Evolutionary conservation across 2,329 filamentous ascomycete genomes (phyloP).

Genomic region (Aureobasidium mangrovei): DNA sequence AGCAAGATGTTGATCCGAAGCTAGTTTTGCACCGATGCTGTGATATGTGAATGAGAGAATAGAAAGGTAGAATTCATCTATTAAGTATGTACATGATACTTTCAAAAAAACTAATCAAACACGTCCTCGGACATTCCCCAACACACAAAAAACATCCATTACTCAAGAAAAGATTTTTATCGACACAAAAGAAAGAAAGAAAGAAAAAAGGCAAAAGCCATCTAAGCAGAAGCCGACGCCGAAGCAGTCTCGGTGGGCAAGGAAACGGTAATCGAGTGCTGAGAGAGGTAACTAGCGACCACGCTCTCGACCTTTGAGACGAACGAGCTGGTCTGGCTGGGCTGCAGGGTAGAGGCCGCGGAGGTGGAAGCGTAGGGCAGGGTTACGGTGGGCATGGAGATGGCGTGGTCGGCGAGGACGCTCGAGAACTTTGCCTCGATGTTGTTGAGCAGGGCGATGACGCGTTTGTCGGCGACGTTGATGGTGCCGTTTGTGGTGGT

Average conservation of each 20-base stretch:
- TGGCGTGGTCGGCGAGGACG: background rate
- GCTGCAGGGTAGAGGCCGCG: background rate
- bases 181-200: too few species aligned
- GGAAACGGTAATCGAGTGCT: background rate
- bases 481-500: background rate
- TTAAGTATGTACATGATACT: too few species aligned
- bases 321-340: background rate
- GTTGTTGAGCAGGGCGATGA: background rate
- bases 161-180: too few species aligned
- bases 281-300: background rate
- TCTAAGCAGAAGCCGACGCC: background rate
- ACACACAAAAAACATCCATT: too few species aligned
- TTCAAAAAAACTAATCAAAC: too few species aligned
- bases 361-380: background rate
- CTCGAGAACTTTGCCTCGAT: background rate
- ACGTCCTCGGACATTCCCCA: too few species aligned
- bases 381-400: background rate
- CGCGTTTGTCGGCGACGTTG: background rate
- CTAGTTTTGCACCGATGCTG: too few species aligned
- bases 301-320: background rate
- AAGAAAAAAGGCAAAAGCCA: too few species aligned
- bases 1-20: too few species aligned
- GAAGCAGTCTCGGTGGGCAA: background rate
- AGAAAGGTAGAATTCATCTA: too few species aligned
- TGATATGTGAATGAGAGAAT: too few species aligned